Percentiles rank a stretch among this genome's conserved stretches.
Evolutionary conservation across 1,139 yeast genomes (phyloP).

Genomic region (Blastobotrys arbuscula): DNA sequence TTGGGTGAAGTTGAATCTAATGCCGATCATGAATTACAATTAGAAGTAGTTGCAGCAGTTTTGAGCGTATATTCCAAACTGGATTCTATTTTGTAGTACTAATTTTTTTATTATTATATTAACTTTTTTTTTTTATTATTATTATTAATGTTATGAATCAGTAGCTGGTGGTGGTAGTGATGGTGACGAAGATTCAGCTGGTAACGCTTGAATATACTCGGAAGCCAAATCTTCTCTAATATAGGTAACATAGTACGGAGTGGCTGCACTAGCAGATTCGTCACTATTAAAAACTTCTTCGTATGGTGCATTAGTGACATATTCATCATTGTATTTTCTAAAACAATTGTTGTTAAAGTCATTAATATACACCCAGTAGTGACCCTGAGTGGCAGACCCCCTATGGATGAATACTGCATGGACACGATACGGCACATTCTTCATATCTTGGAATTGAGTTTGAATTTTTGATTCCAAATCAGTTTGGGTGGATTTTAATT

Average conservation of each 20-base stretch:
- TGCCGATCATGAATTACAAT: slow-evolving; percentile 54
- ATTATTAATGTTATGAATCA: neutral
- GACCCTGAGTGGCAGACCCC: slow-evolving; percentile 95
- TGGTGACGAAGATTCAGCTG: neutral
- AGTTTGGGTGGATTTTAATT: slow-evolving; percentile 43
- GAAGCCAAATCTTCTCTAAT: slow-evolving; percentile 58
- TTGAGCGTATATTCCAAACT: slow-evolving; percentile 34
- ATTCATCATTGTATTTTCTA: slow-evolving; percentile 90
- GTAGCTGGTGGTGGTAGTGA: neutral
- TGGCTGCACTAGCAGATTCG: slow-evolving; percentile 67
- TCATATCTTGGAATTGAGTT: slow-evolving; percentile 55
- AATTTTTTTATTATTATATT: neutral
- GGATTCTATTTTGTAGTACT: slow-evolving; percentile 30
- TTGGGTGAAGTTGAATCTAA: slow-evolving; percentile 37
- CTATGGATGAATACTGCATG: slow-evolving; percentile 93
- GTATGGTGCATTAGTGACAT: slow-evolving; percentile 69
- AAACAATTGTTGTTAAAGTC: slow-evolving; percentile 64
- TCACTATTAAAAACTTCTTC: slow-evolving; percentile 62
- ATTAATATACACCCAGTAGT: slow-evolving; percentile 89
- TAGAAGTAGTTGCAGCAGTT: slow-evolving; percentile 92
- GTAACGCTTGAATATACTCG: slow-evolving; percentile 57
- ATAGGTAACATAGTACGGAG: slow-evolving; percentile 88
- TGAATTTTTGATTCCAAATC: slow-evolving; percentile 46
- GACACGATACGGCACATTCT: slow-evolving; percentile 65
- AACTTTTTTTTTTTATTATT: neutral